Percentiles rank a stretch among this genome's conserved stretches.
These are phyloP conservation scores for Kitagawia praeruptora DNA, from an alignment of 129 eudicot species.

Conservation along the genomic window DNA sequence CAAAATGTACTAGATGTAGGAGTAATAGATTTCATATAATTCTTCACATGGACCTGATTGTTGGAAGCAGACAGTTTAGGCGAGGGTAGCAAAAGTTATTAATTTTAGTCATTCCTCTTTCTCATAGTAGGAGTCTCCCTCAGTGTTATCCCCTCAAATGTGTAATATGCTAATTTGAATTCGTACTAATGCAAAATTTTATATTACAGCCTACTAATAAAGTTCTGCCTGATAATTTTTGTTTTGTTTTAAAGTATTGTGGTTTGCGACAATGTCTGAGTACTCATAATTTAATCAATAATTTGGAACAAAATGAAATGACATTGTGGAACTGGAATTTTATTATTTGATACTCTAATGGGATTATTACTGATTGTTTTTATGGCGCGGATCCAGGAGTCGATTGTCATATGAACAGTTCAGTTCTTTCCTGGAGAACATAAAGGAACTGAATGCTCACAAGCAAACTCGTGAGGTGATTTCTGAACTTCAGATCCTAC, in stretches of 20 bases:
- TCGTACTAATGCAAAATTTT: neutral
- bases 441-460: slow-evolving; percentile 87
- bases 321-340: neutral
- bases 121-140: neutral
- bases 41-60: neutral
- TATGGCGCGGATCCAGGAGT: slow-evolving; percentile 50
- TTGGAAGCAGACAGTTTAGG: neutral
- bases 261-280: neutral
- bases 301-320: neutral
- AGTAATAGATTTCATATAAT: neutral
- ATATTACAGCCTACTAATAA: neutral
- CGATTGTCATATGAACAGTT: slow-evolving; percentile 93
- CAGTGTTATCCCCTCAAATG: neutral
- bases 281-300: neutral
- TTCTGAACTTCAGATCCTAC: slow-evolving; percentile 2
- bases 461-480: slow-evolving; percentile 94
- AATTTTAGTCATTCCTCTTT: neutral
- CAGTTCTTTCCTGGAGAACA: slow-evolving; percentile 83
- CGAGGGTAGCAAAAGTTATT: neutral
- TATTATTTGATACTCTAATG: neutral
- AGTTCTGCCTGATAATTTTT: neutral
- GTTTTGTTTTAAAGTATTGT: neutral
- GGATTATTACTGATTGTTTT: neutral
- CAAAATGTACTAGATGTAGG: neutral
- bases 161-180: neutral